Conservation (phyloP, 2,329 filamentous ascomycete species). For the Aspergillus brasiliensis region DNA sequence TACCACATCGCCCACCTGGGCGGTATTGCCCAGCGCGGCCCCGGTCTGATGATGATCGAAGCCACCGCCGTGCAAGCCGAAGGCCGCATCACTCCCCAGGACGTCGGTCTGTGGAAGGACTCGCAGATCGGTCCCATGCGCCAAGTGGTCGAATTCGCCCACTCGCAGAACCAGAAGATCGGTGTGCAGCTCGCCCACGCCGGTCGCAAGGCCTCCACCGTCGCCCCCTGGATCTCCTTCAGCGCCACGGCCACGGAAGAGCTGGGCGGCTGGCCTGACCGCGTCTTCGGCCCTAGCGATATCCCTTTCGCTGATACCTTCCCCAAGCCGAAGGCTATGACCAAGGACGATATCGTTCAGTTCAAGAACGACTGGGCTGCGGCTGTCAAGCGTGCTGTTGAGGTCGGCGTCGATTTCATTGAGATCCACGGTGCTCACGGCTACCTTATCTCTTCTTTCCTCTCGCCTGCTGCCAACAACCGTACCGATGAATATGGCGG, state of each 20-base stretch:
- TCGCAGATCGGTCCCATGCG: constrained; percentile 71
- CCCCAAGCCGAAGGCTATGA: constrained; percentile 68
- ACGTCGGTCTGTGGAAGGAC: constrained; percentile 73
- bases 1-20: constrained; percentile 84
- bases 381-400: constrained; percentile 61
- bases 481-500: constrained; percentile 61
- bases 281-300: constrained; percentile 60
- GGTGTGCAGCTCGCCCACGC: constrained; percentile 83
- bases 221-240: constrained; percentile 52
- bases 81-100: constrained; percentile 74
- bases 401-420: constrained; percentile 74
- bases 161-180: constrained; percentile 74
- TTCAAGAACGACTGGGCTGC: constrained; percentile 65
- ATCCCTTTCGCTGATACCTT: constrained; percentile 65
- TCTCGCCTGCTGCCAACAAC: constrained; percentile 70
- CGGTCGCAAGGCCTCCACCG: constrained; percentile 64
- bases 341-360: constrained; percentile 65
- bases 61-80: constrained; percentile 74
- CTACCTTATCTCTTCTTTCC: constrained; percentile 71
- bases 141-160: constrained; percentile 74
- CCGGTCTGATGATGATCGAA: constrained; percentile 74
- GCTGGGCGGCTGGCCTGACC: constrained; percentile 57
- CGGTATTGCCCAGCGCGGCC: constrained; percentile 74
- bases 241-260: constrained; percentile 49
- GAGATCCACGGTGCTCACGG: constrained; percentile 82